A percentile compares a stretch with the other conserved stretches of the same genome.
phyloP scores from a whole-genome alignment of 163 green algal genomes.

The Chloroidium sp. region DNA sequence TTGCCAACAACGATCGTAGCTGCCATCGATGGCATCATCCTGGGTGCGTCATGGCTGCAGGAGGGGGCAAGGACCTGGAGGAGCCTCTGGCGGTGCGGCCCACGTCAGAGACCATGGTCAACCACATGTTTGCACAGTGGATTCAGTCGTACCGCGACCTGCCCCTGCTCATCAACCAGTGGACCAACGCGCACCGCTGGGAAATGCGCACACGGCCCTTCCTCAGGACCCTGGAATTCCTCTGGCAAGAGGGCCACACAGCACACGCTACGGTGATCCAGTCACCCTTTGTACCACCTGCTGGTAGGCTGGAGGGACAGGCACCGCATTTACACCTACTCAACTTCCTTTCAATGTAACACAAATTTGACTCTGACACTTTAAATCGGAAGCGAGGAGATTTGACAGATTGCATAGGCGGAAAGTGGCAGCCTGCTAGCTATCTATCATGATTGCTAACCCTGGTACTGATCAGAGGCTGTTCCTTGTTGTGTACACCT shows the following conservation, averaged over 20 bases:
- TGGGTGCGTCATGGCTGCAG: conserved; percentile 22
- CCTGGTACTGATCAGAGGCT: no score
- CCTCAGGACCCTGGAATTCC: conserved; percentile 95
- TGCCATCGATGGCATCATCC: no score
- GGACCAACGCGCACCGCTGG: conserved; percentile 96
- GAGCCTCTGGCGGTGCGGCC: conserved; percentile 95
- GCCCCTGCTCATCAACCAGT: conserved; percentile 95
- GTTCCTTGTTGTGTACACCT: no score
- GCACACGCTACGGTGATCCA: conserved; percentile 73
- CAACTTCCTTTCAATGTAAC: no score
- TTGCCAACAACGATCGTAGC: not conserved
- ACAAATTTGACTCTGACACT: no score
- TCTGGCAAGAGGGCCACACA: conserved; percentile 97
- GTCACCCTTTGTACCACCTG: not conserved
- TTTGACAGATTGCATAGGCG: no score
- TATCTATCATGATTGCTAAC: no score
- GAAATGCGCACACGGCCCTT: conserved; percentile 98
- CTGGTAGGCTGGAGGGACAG: no score
- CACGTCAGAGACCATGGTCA: conserved; percentile 98
- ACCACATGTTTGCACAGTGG: conserved; percentile 97
- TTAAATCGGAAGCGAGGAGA: no score
- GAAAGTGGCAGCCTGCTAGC: no score
- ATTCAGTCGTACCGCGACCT: conserved; percentile 87
- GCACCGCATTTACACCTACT: no score
- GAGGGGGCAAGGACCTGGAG: conserved; percentile 95